Evolutionary conservation across 179 eudicot species (phyloP).

Genomic region (Drosera spatulata): DNA sequence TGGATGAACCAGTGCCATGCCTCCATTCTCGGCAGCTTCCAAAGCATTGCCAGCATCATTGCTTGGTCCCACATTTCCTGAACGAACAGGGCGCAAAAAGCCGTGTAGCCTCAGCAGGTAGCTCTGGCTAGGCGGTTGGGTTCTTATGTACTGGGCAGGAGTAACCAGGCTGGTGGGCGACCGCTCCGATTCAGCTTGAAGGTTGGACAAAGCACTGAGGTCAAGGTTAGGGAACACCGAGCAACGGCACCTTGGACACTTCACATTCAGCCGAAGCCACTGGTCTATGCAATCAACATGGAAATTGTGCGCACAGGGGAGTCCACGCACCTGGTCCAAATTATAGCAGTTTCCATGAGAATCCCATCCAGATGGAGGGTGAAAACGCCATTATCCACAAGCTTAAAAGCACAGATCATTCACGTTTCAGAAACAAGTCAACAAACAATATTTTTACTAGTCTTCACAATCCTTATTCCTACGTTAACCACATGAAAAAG

Average conservation of each 20-base stretch:
- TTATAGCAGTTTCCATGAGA: background rate
- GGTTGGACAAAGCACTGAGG: constrained; percentile 79
- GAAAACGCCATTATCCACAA: no score
- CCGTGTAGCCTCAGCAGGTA: constrained; percentile 76
- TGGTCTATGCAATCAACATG: constrained; percentile 96
- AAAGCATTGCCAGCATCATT: constrained; percentile 25
- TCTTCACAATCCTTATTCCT: no score
- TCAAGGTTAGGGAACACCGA: constrained; percentile 95
- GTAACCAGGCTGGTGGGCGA: constrained; percentile 40
- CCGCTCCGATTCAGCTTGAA: constrained; percentile 63
- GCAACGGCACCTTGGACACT: constrained; percentile 96
- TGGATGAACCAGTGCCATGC: constrained; percentile 2
- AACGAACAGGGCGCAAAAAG: constrained; percentile 47
- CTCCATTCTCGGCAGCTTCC: constrained; percentile 42
- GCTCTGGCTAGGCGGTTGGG: constrained; percentile 70
- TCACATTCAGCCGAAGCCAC: constrained; percentile 90
- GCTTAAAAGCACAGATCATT: no score
- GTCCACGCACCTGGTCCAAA: constrained; percentile 76
- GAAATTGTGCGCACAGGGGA: constrained; percentile 99
- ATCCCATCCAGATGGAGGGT: no score
- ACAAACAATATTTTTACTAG: no score
- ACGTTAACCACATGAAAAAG: no score
- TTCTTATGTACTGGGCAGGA: constrained; percentile 39
- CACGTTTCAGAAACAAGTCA: no score
- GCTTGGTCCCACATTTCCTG: constrained; percentile 33